These are phyloP conservation scores for Coprinellus micaceus DNA, from an alignment of 768 basidiomycete species.

Conservation along the genomic window DNA sequence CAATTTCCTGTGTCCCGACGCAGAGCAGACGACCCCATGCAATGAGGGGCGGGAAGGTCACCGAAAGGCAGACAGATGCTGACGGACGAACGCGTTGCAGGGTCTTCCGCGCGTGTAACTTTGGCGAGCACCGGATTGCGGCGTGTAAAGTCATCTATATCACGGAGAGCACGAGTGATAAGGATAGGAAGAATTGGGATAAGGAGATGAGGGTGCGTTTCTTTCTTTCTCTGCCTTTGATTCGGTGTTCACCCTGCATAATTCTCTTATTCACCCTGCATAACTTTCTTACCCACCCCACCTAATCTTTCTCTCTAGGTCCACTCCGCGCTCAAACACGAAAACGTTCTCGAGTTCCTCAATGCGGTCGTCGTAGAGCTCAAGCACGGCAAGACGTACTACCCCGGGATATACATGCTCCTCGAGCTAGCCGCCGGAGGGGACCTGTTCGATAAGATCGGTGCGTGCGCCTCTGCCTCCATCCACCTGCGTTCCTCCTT, in stretches of 20 bases:
- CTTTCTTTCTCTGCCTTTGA: too few species aligned
- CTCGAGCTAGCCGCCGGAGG: conserved; percentile 91
- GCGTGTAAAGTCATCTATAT: conserved; percentile 84
- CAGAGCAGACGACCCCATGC: too few species aligned
- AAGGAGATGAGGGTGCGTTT: conserved; percentile 93
- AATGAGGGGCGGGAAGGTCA: too few species aligned
- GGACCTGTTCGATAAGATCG: conserved; percentile 97
- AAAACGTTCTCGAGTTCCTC: conserved; percentile 79
- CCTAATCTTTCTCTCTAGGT: too few species aligned
- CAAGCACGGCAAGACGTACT: conserved; percentile 51
- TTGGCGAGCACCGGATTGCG: conserved; percentile 61
- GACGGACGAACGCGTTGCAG: conserved; percentile 32
- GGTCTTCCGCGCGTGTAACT: conserved; percentile 79
- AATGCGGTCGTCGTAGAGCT: conserved; percentile 72
- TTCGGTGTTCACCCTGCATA: too few species aligned
- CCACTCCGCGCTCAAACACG: conserved; percentile 77
- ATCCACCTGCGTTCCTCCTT: too few species aligned
- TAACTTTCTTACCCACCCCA: too few species aligned
- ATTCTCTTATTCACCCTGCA: too few species aligned
- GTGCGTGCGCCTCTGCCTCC: conserved; percentile 48
- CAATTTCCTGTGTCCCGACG: too few species aligned
- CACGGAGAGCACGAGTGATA: conserved; percentile 57
- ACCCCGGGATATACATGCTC: conserved; percentile 88
- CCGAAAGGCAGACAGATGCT: neutral
- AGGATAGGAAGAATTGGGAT: conserved; percentile 75